These are phyloP conservation scores for Annulohypoxylon nitens DNA, from an alignment of 495 filamentous ascomycete species.

Conservation along the genomic window DNA sequence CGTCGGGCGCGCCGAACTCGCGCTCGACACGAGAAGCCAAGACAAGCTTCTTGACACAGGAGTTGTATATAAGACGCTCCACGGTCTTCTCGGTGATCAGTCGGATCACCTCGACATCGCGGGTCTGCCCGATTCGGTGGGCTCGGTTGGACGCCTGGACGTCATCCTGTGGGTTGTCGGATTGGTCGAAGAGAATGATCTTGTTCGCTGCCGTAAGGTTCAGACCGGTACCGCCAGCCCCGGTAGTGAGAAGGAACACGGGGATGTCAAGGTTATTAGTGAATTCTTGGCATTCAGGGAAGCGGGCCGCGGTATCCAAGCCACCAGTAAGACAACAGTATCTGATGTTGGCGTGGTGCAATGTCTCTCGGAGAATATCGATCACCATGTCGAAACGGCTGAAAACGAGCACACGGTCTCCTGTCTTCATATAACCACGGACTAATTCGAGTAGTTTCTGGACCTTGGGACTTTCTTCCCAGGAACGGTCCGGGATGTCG, in stretches of 20 bases:
- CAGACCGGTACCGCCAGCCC: slow-evolving; percentile 93
- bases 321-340: slow-evolving; percentile 87
- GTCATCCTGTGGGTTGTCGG: slow-evolving; percentile 97
- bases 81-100: slow-evolving; percentile 87
- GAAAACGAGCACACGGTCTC: slow-evolving; percentile 90
- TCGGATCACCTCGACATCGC: slow-evolving; percentile 85
- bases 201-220: slow-evolving; percentile 96
- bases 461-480: slow-evolving; percentile 95
- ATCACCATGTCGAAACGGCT: slow-evolving; percentile 92
- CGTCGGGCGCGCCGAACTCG: slow-evolving; percentile 49
- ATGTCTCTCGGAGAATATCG: slow-evolving; percentile 85
- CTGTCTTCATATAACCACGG: slow-evolving; percentile 77
- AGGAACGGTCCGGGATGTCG: slow-evolving; percentile 78
- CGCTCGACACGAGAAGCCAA: slow-evolving; percentile 83
- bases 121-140: slow-evolving; percentile 90
- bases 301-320: slow-evolving; percentile 86
- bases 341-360: slow-evolving; percentile 77
- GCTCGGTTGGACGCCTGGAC: slow-evolving; percentile 96
- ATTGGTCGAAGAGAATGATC: slow-evolving; percentile 95
- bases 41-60: slow-evolving; percentile 92
- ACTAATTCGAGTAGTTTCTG: slow-evolving; percentile 80
- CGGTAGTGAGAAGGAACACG: slow-evolving; percentile 93
- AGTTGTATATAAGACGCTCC: slow-evolving; percentile 90
- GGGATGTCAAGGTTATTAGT: slow-evolving; percentile 80
- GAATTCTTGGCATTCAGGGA: slow-evolving; percentile 89